Evolutionary conservation across 345 rosid species (phyloP).

Genomic region (Corymbia maculata): DNA sequence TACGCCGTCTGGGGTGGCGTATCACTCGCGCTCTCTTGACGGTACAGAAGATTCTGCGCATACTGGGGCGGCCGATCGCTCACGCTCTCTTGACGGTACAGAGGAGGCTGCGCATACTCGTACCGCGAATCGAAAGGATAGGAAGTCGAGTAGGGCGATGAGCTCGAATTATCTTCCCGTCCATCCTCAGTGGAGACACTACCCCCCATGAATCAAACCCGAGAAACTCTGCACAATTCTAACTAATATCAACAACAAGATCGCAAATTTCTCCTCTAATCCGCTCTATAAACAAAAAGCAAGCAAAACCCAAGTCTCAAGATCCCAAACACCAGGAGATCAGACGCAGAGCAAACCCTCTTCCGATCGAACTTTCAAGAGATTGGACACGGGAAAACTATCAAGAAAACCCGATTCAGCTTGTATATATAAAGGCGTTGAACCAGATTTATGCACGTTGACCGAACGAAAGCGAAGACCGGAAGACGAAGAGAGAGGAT

Average conservation of each 20-base stretch:
- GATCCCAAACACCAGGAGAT: background rate
- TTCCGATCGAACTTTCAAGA: background rate
- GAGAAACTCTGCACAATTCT: background rate
- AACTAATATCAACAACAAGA: background rate
- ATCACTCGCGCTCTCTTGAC: slow-evolving; percentile 17
- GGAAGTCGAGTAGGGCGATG: slow-evolving; percentile 6
- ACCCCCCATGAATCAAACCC: slow-evolving; percentile 42
- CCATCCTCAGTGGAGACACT: slow-evolving; percentile 44
- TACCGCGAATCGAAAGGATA: slow-evolving; percentile 28
- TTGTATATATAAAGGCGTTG: background rate
- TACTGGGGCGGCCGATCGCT: background rate
- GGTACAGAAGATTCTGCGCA: slow-evolving; percentile 21
- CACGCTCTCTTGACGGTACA: slow-evolving; percentile 28
- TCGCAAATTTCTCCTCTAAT: background rate
- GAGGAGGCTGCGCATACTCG: slow-evolving; percentile 19
- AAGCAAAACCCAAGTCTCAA: background rate
- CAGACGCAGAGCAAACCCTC: background rate
- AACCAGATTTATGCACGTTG: background rate
- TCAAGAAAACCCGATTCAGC: background rate
- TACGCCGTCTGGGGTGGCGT: background rate
- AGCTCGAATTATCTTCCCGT: slow-evolving; percentile 21
- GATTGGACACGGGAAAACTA: background rate
- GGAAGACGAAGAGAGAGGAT: background rate
- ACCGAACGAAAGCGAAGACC: background rate
- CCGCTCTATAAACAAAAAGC: background rate